Conservation (phyloP, 78 protist genomes). For the Protostelium mycophagum region DNA sequence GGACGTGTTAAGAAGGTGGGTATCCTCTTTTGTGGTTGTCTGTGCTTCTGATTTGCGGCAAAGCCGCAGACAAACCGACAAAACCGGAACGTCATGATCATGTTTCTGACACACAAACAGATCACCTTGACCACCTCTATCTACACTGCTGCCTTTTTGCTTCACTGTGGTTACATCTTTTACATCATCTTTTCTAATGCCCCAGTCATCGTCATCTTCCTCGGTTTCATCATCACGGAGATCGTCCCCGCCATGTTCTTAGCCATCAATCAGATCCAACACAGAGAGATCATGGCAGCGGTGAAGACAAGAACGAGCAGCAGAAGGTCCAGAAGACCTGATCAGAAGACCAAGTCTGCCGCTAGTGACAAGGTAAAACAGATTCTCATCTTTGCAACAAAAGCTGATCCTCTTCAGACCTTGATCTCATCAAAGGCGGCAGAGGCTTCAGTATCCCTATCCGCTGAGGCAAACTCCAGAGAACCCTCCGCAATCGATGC, state of each 20-base stretch:
- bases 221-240: not conserved
- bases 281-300: not conserved
- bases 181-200: not conserved
- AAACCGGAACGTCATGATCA: too few species aligned
- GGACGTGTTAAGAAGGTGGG: not conserved
- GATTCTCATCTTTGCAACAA: too few species aligned
- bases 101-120: not conserved
- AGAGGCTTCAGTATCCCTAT: too few species aligned
- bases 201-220: not conserved
- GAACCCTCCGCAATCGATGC: too few species aligned
- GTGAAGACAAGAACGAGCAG: not conserved
- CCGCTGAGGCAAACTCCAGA: too few species aligned
- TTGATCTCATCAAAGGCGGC: too few species aligned
- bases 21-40: not conserved
- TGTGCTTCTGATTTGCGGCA: too few species aligned
- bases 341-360: too few species aligned
- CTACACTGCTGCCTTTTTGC: not conserved
- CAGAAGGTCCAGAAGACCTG: not conserved
- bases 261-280: not conserved
- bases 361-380: too few species aligned
- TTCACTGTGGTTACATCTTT: slow-evolving; percentile 1
- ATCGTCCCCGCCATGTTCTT: not conserved
- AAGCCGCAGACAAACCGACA: too few species aligned
- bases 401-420: too few species aligned
- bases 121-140: not conserved